Evolutionary conservation across 148 eudicot genomes (phyloP), one percentile per base, ranked within the genome.

Genomic region (Drosera capensis): DNA sequence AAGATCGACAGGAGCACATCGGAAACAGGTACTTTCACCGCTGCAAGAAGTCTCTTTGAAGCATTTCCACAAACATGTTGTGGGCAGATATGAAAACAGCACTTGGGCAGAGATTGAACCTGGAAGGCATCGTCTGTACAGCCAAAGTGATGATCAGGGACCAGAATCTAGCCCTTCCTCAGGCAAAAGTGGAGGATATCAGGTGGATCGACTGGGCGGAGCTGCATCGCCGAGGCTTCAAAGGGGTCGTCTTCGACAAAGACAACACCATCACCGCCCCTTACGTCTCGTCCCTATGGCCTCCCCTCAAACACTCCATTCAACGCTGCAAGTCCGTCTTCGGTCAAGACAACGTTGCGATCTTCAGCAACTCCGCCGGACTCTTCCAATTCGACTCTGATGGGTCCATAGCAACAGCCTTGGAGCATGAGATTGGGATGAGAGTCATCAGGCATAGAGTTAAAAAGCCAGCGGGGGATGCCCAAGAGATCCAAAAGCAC

Each of bases 321-420:
- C 72, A 72, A 1, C 62, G 25, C 5, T 87, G 96, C 40, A 87
- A 72, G 59, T 60, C 77, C 15, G 61, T 77, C 12, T 87, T 87
- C 35, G 96, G 96, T 12, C 65, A 77, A 14, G 76, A 74, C 19
- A 74, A 48, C 3, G 72, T 87, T 3, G 96, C 86, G 1, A 73
- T 87, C 3, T 82, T 82, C 34, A 87, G 96, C 43, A 87, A 87
- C 54, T 87, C 96, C 41, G 90, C 94, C 17, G 96, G 96, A 17
- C 43, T 87, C 14, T 37, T 39, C 4, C 90, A 87, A 57, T 87
- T 74, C 55, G 96, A 87, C 23, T 80, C 71, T 19, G 85, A 79
- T 45, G 94, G 65, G 46, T 61, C 68, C 62, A 77, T 72, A 40
- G 96, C 96, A 5, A 60, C 58, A 47, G 74, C 63, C 15, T 53